Base-by-base conservation (phyloP, 2,329 filamentous ascomycete species). In the Ascochyta koolunga region DNA sequence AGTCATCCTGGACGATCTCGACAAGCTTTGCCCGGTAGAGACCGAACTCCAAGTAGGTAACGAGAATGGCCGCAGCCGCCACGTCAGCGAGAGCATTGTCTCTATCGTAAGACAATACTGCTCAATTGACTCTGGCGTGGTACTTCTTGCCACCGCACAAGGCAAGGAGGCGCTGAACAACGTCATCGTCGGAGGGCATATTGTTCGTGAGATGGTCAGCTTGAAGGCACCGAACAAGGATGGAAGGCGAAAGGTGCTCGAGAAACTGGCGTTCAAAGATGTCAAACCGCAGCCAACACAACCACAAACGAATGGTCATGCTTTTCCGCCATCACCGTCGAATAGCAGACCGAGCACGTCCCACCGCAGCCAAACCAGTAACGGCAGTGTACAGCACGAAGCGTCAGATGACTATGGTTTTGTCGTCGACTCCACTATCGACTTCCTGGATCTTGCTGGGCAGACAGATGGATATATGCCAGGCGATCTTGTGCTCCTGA, bases 401-500 rank as follows among this genome's bases (percentile, higher is more conserved):
- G 84, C 47, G 10, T 40, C 56, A 38, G 64, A 68, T 40, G 68
- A 69, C 16, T 72, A 73, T 16, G 89, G 88, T 0, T 95, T 96
- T 66, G 76, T 88, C 1, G 78, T 96, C 5, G 89, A 92, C 53
- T 78, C 85, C 0, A 84, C 89, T 42, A 84, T 99, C 9, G 95
- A 99, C 72, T 90, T 98, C 53, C 84, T 98, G 8, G 93, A 98
- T 59, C 83, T 99, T 50, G 92, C 96, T 16, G 93, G 95, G 1
- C 89, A 93, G 64, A 98, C 93, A 0, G 95, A 99, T 70, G 95
- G 95, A 0, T 99, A 98, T 71, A 97, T 98, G 93, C 93, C 95
- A 0, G 95, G 93, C 3, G 95, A 99, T 73, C 81, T 99, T 32
- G 87, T 89, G 15, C 82, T 97, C 2, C 84, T 99, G 10, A 89